Percentiles rank a stretch among this genome's conserved stretches.
phyloP scores from a whole-genome alignment of 768 basidiomycete species.

The Stropharia rugosoannulata region DNA sequence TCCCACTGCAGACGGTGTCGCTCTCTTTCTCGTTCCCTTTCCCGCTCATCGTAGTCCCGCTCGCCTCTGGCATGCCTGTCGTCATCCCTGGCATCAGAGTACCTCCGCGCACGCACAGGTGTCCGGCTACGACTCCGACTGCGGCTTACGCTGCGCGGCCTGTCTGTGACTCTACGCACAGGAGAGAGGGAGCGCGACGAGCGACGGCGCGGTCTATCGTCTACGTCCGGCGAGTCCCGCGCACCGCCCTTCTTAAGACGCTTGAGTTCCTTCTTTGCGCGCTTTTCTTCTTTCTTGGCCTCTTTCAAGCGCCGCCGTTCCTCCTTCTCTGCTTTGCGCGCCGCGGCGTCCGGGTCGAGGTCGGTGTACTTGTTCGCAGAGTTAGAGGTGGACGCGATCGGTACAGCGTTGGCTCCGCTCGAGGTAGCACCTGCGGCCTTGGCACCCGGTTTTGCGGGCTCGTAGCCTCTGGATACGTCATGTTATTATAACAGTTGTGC shows the following conservation, averaged over 20 bases:
- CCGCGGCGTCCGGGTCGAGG: slow-evolving; percentile 20
- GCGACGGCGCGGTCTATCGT: slow-evolving; percentile 14
- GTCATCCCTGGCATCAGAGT: neutral
- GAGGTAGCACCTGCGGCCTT: slow-evolving; percentile 4
- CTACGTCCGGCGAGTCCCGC: slow-evolving; percentile 7
- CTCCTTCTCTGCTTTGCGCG: slow-evolving; percentile 29
- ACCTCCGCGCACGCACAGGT: neutral
- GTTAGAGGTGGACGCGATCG: slow-evolving; percentile 20
- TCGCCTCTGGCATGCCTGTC: neutral
- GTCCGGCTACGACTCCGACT: slow-evolving; percentile 25
- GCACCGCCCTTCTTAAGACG: neutral
- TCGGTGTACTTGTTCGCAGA: slow-evolving; percentile 9
- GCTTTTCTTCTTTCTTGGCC: slow-evolving; percentile 55
- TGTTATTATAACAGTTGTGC: neutral
- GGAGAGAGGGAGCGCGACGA: slow-evolving; percentile 25
- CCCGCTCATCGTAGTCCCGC: slow-evolving; percentile 19
- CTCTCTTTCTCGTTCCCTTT: slow-evolving; percentile 25
- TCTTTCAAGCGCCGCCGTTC: slow-evolving; percentile 52
- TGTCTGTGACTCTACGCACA: slow-evolving; percentile 20
- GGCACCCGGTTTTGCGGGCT: slow-evolving; percentile 39
- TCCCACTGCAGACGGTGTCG: slow-evolving; percentile 53
- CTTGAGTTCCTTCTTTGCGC: slow-evolving; percentile 28
- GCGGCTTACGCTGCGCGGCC: slow-evolving; percentile 14
- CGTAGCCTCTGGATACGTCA: slow-evolving; percentile 60
- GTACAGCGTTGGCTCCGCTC: slow-evolving; percentile 23